Evolutionary conservation across 371 early-diverging fungal species (phyloP).

Genomic region (Phascolomyces articulosus): DNA sequence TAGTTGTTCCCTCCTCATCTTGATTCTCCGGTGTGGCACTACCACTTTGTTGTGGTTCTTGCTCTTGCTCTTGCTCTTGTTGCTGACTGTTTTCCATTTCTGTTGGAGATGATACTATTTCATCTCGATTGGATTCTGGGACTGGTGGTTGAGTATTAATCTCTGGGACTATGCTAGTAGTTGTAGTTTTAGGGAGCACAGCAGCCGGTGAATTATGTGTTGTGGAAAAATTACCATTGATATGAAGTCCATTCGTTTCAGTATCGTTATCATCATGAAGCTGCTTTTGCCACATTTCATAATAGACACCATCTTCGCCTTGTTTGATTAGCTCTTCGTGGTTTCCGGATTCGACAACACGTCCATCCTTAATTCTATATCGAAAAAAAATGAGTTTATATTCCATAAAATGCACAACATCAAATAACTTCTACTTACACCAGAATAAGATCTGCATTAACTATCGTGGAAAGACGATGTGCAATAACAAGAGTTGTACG

Average conservation of each 20-base stretch:
- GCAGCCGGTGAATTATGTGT: not conserved
- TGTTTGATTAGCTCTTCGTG: constrained; percentile 79
- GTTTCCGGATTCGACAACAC: constrained; percentile 86
- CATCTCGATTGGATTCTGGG: not conserved
- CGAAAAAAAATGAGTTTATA: too few relatives aligned
- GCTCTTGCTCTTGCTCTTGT: not conserved
- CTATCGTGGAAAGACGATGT: constrained; percentile 87
- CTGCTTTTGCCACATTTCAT: constrained; percentile 91
- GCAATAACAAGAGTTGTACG: constrained; percentile 96
- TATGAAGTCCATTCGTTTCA: not conserved
- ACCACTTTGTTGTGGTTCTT: constrained; percentile 1
- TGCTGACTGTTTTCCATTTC: constrained; percentile 1
- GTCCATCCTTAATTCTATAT: constrained; percentile 68
- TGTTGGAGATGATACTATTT: constrained; percentile 13
- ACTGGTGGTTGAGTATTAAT: not conserved
- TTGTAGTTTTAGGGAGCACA: not conserved
- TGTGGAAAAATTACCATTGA: not conserved
- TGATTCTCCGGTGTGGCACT: not conserved
- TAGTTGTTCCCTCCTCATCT: not conserved
- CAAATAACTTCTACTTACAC: constrained; percentile 55
- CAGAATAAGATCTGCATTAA: constrained; percentile 79
- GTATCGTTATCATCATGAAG: constrained; percentile 61
- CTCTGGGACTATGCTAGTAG: not conserved
- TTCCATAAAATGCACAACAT: not conserved
- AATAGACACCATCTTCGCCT: constrained; percentile 60